Percentiles rank a stretch among this genome's conserved stretches.
Evolutionary conservation across 805 yeast species (phyloP).

Genomic region (Myxozyma neotropica): DNA sequence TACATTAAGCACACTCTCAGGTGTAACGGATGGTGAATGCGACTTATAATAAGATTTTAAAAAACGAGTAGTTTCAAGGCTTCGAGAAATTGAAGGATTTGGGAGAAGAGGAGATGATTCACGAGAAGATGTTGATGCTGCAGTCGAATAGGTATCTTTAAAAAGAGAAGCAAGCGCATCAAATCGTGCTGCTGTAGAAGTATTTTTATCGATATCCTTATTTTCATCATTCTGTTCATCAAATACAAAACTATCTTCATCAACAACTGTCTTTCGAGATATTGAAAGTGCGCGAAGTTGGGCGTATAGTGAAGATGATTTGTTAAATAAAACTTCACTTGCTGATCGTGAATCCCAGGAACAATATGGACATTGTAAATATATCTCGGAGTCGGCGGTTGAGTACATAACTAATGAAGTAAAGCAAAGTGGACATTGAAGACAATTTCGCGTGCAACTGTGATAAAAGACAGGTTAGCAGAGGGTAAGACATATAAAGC

Average conservation of each 20-base stretch:
- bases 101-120: neutral
- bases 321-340: conserved; percentile 9
- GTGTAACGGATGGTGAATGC: conserved; percentile 10
- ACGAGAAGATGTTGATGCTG: neutral
- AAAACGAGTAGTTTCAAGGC: conserved; percentile 26
- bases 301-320: conserved; percentile 13
- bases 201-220: neutral
- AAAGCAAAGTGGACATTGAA: conserved; percentile 43
- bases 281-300: conserved; percentile 14
- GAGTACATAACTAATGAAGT: conserved; percentile 27
- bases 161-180: neutral
- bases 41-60: conserved; percentile 17
- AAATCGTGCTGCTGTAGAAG: neutral
- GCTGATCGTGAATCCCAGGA: conserved; percentile 27
- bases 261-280: neutral
- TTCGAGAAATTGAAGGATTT: conserved; percentile 2
- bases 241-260: neutral
- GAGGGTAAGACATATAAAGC: too few species aligned
- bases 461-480: neutral
- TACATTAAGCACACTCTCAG: conserved; percentile 7
- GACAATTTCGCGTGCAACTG: conserved; percentile 43
- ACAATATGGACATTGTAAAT: conserved; percentile 28
- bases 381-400: neutral
- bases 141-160: neutral
- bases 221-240: neutral